These are phyloP conservation scores for Didymella segeticola DNA, from an alignment of 2,329 filamentous ascomycete species.

Conservation along the genomic window DNA sequence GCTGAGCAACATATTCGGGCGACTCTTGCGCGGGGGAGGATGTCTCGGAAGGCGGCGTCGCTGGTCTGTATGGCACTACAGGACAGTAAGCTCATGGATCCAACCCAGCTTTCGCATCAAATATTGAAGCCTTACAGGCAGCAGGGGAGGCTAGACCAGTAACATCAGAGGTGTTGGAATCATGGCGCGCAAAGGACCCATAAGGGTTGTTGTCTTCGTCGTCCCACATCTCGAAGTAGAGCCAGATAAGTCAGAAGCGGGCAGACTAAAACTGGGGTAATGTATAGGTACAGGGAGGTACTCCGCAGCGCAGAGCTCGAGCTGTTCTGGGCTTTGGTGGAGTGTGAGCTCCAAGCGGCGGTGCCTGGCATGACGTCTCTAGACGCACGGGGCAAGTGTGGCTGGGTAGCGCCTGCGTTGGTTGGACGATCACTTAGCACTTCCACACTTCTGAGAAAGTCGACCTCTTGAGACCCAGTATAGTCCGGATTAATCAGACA, in stretches of 20 bases:
- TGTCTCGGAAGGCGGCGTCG: slow-evolving; percentile 72
- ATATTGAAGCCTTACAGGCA: slow-evolving; percentile 41
- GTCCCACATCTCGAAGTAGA: slow-evolving; percentile 79
- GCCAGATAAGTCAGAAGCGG: neutral
- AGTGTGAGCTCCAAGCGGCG: slow-evolving; percentile 18
- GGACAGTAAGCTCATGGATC: slow-evolving; percentile 4
- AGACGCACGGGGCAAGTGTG: slow-evolving; percentile 11
- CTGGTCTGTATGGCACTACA: slow-evolving; percentile 57
- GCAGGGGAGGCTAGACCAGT: slow-evolving; percentile 50
- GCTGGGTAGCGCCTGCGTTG: neutral
- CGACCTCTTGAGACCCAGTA: too few species aligned
- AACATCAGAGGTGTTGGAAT: slow-evolving; percentile 74
- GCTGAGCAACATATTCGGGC: slow-evolving; percentile 62
- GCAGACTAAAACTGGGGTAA: neutral
- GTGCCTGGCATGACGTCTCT: slow-evolving; percentile 12
- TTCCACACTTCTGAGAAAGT: too few species aligned
- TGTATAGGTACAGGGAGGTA: neutral
- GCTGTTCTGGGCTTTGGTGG: slow-evolving; percentile 10
- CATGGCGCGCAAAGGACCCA: slow-evolving; percentile 87
- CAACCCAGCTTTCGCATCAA: neutral
- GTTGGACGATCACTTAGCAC: neutral
- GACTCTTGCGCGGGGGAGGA: slow-evolving; percentile 73
- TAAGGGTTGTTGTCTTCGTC: slow-evolving; percentile 99
- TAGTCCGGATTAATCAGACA: too few species aligned
- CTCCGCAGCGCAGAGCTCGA: slow-evolving; percentile 1